These are phyloP conservation scores for Erysimum cheiri DNA, from an alignment of 441 rosid genomes.

Conservation along the genomic window DNA sequence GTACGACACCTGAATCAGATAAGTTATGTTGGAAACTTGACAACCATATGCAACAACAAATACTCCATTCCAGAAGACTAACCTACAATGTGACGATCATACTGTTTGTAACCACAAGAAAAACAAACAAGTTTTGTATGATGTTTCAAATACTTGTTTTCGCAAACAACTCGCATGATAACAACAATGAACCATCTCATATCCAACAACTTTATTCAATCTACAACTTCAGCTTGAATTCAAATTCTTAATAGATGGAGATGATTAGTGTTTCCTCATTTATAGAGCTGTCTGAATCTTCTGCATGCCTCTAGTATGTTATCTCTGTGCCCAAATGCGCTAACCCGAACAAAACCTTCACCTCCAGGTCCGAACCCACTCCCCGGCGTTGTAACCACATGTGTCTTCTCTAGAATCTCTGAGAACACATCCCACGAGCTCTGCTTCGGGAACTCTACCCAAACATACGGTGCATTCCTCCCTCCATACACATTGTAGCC, in stretches of 20 bases:
- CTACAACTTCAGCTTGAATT: neutral
- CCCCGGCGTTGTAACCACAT: conserved; percentile 90
- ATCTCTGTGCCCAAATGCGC: conserved; percentile 89
- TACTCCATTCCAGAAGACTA: conserved; percentile 1
- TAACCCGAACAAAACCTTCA: conserved; percentile 89
- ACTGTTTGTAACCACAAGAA: neutral
- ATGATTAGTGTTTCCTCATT: conserved; percentile 48
- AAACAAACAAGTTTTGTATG: neutral
- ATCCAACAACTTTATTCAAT: neutral
- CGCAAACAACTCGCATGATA: neutral
- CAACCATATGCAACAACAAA: neutral
- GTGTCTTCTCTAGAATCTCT: conserved; percentile 90
- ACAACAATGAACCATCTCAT: neutral
- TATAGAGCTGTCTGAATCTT: conserved; percentile 89
- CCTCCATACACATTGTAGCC: conserved; percentile 86
- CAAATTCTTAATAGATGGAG: neutral
- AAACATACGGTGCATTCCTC: conserved; percentile 82
- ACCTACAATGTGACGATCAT: neutral
- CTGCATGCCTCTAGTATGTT: conserved; percentile 85
- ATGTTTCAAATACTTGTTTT: neutral
- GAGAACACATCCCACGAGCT: conserved; percentile 95
- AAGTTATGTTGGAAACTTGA: neutral
- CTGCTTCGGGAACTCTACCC: conserved; percentile 95
- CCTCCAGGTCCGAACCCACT: conserved; percentile 96
- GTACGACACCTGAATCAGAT: conserved; percentile 1